These are phyloP conservation scores for Lentinula edodes DNA, from an alignment of 768 basidiomycete genomes.

Conservation along the genomic window DNA sequence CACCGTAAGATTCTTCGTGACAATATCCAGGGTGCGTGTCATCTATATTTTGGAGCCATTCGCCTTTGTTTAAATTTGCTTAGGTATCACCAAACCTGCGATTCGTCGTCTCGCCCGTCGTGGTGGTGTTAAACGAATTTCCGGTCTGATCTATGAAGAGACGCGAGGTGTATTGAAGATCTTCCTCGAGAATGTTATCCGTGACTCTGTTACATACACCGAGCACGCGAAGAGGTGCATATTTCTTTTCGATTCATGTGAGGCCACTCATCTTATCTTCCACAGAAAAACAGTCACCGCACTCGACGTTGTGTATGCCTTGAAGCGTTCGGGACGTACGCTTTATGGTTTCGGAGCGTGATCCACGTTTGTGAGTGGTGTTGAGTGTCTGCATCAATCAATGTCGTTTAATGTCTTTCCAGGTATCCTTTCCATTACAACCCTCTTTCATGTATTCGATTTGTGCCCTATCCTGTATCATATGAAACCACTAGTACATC, in stretches of 20 bases:
- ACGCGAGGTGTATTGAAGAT: constrained; percentile 53
- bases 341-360: constrained; percentile 60
- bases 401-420: not conserved
- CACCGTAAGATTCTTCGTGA: constrained; percentile 73
- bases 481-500: not conserved
- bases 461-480: not conserved
- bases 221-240: constrained; percentile 62
- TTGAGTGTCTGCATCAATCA: not conserved
- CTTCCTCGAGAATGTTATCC: constrained; percentile 45
- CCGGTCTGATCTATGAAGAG: constrained; percentile 50
- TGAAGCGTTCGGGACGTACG: constrained; percentile 49
- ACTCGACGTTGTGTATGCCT: constrained; percentile 53
- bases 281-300: constrained; percentile 56
- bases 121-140: constrained; percentile 46
- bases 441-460: not conserved
- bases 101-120: constrained; percentile 54
- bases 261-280: not conserved
- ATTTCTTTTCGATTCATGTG: not conserved
- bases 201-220: constrained; percentile 73
- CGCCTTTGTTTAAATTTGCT: not conserved
- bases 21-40: constrained; percentile 44
- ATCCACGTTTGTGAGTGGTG: not conserved
- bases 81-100: constrained; percentile 38
- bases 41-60: not conserved
- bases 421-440: not conserved